Percentiles rank a stretch among this genome's conserved stretches.
Evolutionary conservation across 2,329 filamentous ascomycete genomes (phyloP).

Genomic region (Neospermospora avenae): DNA sequence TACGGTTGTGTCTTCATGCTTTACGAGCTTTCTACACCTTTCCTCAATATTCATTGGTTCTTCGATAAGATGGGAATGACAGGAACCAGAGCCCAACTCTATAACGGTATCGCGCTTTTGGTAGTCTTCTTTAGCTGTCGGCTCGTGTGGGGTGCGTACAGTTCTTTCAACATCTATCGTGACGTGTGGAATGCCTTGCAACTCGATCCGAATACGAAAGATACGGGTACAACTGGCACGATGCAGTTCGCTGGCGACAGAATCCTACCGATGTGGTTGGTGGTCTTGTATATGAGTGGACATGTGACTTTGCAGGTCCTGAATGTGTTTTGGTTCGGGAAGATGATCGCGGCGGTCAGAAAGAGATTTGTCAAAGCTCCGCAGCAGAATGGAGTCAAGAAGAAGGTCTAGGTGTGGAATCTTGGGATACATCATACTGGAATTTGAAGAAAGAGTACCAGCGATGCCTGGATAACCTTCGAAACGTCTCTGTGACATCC

Average conservation of each 20-base stretch:
- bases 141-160: conserved; percentile 73
- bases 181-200: conserved; percentile 56
- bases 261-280: conserved; percentile 64
- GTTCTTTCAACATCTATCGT: conserved; percentile 62
- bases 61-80: conserved; percentile 80
- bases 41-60: conserved; percentile 87
- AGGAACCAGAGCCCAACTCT: conserved; percentile 68
- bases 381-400: conserved; percentile 4
- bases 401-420: not conserved
- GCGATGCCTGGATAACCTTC: no score
- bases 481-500: no score
- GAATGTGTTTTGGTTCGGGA: conserved; percentile 80
- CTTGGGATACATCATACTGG: not conserved
- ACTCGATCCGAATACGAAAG: conserved; percentile 33
- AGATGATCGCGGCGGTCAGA: conserved; percentile 55
- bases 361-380: conserved; percentile 24
- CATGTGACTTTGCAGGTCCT: conserved; percentile 71
- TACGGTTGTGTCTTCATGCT: conserved; percentile 77
- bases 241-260: conserved; percentile 40
- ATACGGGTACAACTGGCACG: conserved; percentile 35
- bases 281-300: conserved; percentile 60
- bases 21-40: conserved; percentile 79
- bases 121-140: conserved; percentile 71
- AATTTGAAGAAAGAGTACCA: not conserved
- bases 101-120: conserved; percentile 71